These are phyloP conservation scores for Zizania palustris DNA, from an alignment of 202 grass and related monocot genomes.

Conservation along the genomic window DNA sequence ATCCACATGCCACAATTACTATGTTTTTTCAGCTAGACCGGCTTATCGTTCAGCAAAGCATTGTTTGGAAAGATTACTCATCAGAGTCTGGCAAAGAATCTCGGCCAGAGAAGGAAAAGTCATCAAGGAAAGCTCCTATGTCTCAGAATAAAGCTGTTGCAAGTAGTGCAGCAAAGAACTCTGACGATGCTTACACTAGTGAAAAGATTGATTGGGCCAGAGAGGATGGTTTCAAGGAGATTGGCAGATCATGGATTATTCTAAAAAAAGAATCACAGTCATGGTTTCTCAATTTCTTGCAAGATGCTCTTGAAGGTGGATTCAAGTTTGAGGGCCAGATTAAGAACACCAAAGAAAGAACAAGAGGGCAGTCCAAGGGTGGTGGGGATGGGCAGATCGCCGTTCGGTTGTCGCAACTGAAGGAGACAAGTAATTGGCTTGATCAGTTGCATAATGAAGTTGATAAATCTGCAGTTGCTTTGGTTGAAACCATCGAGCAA, in stretches of 20 bases:
- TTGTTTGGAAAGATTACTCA: conserved; percentile 58
- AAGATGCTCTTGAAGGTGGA: conserved; percentile 60
- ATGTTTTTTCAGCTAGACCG: conserved; percentile 87
- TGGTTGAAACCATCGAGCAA: conserved; percentile 60
- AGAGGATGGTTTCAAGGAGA: conserved; percentile 90
- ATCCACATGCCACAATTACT: conserved; percentile 64
- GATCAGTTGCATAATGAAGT: conserved; percentile 63
- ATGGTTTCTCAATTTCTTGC: conserved; percentile 89
- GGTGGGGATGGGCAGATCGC: conserved; percentile 71
- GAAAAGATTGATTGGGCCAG: conserved; percentile 80
- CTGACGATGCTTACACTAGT: conserved; percentile 47
- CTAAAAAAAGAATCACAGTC: conserved; percentile 64
- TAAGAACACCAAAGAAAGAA: conserved; percentile 58
- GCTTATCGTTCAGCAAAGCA: conserved; percentile 69
- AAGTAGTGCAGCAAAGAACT: conserved; percentile 48
- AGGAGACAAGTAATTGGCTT: conserved; percentile 89
- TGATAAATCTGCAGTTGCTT: conserved; percentile 41
- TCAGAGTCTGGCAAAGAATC: conserved; percentile 51
- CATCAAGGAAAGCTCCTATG: conserved; percentile 50
- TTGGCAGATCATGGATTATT: conserved; percentile 65
- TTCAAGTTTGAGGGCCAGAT: conserved; percentile 61
- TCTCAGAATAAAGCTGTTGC: conserved; percentile 49
- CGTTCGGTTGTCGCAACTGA: conserved; percentile 78
- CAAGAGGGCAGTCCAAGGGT: conserved; percentile 52
- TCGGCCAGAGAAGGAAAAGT: conserved; percentile 62